Base-by-base conservation (phyloP, 2,329 filamentous ascomycete genomes). In the Claviceps quebecensis region DNA sequence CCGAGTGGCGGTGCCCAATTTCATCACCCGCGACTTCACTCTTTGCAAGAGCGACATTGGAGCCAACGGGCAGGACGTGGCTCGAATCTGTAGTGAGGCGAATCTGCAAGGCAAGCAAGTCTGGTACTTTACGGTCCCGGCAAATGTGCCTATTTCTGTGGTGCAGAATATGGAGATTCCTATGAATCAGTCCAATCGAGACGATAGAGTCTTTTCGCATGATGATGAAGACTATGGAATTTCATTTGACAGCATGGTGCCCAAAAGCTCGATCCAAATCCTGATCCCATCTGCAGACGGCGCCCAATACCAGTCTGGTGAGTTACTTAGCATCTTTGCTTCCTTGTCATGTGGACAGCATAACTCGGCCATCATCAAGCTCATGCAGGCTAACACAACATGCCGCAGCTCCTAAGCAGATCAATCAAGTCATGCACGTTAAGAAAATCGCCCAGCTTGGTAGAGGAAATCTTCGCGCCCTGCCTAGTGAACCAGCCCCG, bases 91-190 rank as follows among this genome's bases (percentile, higher is more conserved):
- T 58, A 75, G 70, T 59, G 71, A 77, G 52, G 73, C 75, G 51
- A 77, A 78, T 58, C 63, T 83, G 7, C 69, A 80, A 52, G 83
- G 82, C 55, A 88, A 87, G 69, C 81, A 89, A 63, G 72, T 89
- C 53, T 90, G 85, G 86, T 86, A 88, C 63, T 87, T 90, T 58
- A 86, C 83, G 9, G 81, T 83, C 3, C 86, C 86, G 2, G 76
- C 80, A 5, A 79, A 78, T 11, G 69, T 88, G 2, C 80, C 84
- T n/a, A 74, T 89, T 52, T 79, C 77, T 11, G 73, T 83, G 1
- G 68, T 89, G 46, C 77, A 81, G 61, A 74, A 82, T 56, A 69
- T 87, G 54, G 75, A 81, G 39, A 75, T 87, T 43, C 74, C 74
- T 9, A 62, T 79, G 58, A 75, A 80, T 52, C 72, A 76, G 49